Evolutionary conservation across 495 filamentous ascomycete species (phyloP).

Genomic region (Talaromyces stipitatus): DNA sequence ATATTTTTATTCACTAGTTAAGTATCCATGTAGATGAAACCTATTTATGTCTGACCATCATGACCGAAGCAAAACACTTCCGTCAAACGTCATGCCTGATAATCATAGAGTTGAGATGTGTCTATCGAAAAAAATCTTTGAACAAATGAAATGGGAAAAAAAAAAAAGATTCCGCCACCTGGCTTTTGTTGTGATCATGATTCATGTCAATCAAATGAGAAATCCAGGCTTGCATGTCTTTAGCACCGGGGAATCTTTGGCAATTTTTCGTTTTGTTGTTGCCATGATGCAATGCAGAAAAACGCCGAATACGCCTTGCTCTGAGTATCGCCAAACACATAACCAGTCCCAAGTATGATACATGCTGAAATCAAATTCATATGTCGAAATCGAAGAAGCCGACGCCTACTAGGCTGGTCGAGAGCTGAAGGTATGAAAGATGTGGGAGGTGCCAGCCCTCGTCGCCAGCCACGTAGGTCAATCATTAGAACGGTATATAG

Average conservation of each 20-base stretch:
- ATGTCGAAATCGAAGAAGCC: neutral
- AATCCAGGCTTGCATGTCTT: neutral
- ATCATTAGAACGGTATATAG: neutral
- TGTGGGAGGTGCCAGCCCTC: constrained; percentile 6
- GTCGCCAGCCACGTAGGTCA: neutral
- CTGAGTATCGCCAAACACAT: constrained; percentile 20
- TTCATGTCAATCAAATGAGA: neutral
- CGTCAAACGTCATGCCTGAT: neutral
- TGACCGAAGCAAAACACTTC: neutral
- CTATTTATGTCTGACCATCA: neutral
- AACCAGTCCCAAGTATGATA: constrained; percentile 21
- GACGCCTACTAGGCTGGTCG: neutral
- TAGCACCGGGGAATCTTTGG: neutral
- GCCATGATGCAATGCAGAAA: constrained; percentile 4
- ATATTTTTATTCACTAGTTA: neutral
- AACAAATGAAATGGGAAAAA: constrained; percentile 16
- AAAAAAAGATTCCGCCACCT: constrained; percentile 7
- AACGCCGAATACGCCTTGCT: constrained; percentile 11
- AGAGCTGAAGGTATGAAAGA: neutral
- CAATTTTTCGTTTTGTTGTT: neutral
- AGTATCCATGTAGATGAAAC: neutral
- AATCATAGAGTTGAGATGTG: constrained; percentile 26
- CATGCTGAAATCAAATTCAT: constrained; percentile 13
- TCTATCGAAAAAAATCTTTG: too few species aligned
- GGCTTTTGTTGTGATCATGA: neutral